These are phyloP conservation scores for Auricularia auricula-judae DNA, from an alignment of 768 basidiomycete genomes.

Conservation along the genomic window DNA sequence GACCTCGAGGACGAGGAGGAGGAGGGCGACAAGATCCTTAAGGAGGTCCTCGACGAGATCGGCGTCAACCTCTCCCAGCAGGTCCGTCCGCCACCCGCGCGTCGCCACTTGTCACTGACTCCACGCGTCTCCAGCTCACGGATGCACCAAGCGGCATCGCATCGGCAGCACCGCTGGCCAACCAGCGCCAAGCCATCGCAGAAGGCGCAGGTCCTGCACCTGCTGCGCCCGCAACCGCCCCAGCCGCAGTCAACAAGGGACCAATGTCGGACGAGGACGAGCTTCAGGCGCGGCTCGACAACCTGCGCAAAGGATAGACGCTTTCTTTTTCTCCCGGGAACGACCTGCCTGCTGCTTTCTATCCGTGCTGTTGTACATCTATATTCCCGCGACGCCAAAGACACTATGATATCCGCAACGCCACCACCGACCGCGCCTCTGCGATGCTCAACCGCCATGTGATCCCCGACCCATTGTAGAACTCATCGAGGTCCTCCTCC, in stretches of 20 bases:
- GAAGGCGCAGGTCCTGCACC: constrained; percentile 49
- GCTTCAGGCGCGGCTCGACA: constrained; percentile 87
- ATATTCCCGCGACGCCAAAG: not conserved
- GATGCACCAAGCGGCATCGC: constrained; percentile 74
- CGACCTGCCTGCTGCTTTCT: not conserved
- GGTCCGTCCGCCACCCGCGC: constrained; percentile 25
- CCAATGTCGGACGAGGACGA: constrained; percentile 75
- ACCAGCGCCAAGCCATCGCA: constrained; percentile 70
- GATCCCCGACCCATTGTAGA: constrained; percentile 88
- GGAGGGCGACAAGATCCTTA: constrained; percentile 90
- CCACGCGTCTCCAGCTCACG: constrained; percentile 43
- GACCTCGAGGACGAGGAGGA: constrained; percentile 90
- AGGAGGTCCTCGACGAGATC: constrained; percentile 94
- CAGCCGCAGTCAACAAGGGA: constrained; percentile 4
- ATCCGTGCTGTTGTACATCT: not conserved
- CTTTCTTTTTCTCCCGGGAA: not conserved
- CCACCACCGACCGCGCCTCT: constrained; percentile 63
- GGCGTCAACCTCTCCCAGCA: constrained; percentile 86
- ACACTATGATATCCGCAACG: constrained; percentile 32
- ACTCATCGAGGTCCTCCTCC: constrained; percentile 93
- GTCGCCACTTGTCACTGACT: constrained; percentile 7
- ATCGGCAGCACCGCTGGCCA: constrained; percentile 46
- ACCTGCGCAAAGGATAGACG: constrained; percentile 37
- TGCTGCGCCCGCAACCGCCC: constrained; percentile 4
- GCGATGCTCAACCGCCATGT: constrained; percentile 72